These are phyloP conservation scores for Penicillium verhagenii DNA, from an alignment of 495 filamentous ascomycete species.

Conservation along the genomic window DNA sequence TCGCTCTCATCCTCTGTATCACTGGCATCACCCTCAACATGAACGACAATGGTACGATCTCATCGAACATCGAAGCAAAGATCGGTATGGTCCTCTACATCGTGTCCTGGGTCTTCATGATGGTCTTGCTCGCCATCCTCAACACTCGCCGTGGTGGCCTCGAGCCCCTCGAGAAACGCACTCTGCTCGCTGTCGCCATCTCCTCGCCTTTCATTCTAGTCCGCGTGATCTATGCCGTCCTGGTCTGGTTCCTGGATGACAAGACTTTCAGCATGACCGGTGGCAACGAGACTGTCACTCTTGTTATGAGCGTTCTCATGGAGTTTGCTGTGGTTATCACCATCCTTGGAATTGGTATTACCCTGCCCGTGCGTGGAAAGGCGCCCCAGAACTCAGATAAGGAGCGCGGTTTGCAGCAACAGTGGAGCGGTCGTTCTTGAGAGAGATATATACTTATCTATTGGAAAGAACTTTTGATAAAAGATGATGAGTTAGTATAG, in stretches of 20 bases:
- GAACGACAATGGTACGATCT: slow-evolving; percentile 10
- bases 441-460: no score
- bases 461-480: no score
- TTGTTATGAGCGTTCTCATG: slow-evolving; percentile 41
- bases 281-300: slow-evolving; percentile 33
- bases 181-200: slow-evolving; percentile 34
- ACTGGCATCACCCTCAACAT: slow-evolving; percentile 24
- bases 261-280: slow-evolving; percentile 32
- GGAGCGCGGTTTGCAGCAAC: background rate
- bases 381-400: background rate
- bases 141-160: slow-evolving; percentile 9
- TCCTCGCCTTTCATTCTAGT: slow-evolving; percentile 40
- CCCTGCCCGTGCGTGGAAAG: slow-evolving; percentile 16
- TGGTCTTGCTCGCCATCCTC: slow-evolving; percentile 21
- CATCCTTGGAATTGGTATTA: slow-evolving; percentile 34
- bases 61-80: slow-evolving; percentile 21
- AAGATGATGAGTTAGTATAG: background rate
- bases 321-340: slow-evolving; percentile 36
- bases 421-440: background rate
- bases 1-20: slow-evolving; percentile 23
- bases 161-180: slow-evolving; percentile 33
- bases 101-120: slow-evolving; percentile 23
- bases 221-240: slow-evolving; percentile 36
- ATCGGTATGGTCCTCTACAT: slow-evolving; percentile 29
- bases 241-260: slow-evolving; percentile 33